Base-by-base conservation (phyloP, 2,329 filamentous ascomycete genomes). In the Aureobasidium mangrovei region DNA sequence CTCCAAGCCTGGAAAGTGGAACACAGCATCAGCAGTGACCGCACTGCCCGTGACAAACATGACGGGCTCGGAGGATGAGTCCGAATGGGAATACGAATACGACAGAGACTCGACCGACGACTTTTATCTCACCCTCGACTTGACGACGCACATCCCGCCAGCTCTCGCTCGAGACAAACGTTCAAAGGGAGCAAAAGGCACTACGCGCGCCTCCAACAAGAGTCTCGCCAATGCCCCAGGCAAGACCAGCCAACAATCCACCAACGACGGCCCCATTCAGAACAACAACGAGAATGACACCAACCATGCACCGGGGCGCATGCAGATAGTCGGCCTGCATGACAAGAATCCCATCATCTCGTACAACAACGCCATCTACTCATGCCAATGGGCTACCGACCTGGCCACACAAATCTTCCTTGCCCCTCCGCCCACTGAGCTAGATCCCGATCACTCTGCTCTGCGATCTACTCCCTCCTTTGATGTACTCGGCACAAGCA, bases 241-340 rank as follows among this genome's bases (percentile, higher is more conserved):
- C 3, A 26, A 35, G 27, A 33, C 24, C 18, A 32, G 28, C 46
- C 33, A 51, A 7, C 40, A 43, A 3, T 35, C 48, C 7, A 38
- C 45, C 4, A 52, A 42, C 24, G 47, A 52, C 4, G 39, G 24
- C 12, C 28, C 47, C 8, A 10, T 7, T 33, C 27, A 53, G 31
- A 28, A 36, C 24, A 24, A 47, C 9, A 12, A 39, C 29, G 24
- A 38, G 31, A n/a, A 51, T 7, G 24, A 27, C 2, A 8, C 44
- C 33, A 26, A 36, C 27, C 26, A 53, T 26, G 8, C 64, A 57
- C 18, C 52, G 62, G 41, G 55, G 65, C 64, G 35, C 58, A 59
- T 95, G 4, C 89, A 95, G 64, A 84, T 96, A 48, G 75, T 93
- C n/a, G 89, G 88, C 29, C 76, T 96, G 3, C 86, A 95, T 68